Base-by-base conservation (phyloP, 2,329 filamentous ascomycete genomes). In the Amylocarpus encephaloides region DNA sequence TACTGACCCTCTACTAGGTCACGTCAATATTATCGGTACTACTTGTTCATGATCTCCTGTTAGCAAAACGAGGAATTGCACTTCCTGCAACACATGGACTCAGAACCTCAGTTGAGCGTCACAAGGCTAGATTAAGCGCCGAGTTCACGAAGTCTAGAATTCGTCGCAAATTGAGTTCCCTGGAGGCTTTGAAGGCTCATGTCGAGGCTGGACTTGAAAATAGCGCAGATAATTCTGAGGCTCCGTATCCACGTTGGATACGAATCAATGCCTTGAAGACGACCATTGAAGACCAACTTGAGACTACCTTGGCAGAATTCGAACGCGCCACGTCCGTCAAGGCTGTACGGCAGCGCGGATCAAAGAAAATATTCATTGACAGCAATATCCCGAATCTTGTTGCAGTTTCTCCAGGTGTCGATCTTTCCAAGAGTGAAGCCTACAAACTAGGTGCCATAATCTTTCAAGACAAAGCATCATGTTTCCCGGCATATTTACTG, bases 391-490 rank as follows among this genome's bases (percentile, higher is more conserved):
- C 91, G 0, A 83, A 93, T 60, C 74, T 98, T 3, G 67, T 98
- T 6, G 93, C 90, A 1, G 71, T 95, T 1, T 83, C 88, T 2
- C 80, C 85, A 0, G 76, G 78, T 1, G 74, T 78, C 34, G 87
- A 95, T 62, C 73, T 96, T 39, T 84, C 82, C 16, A 85, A 83
- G 54, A 84, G 81, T 6, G 69, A 77, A 12, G 85, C 89, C 0
- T 97, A 97, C 67, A 77, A 72, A 12, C 73, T 77, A 1, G 92
- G 92, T 1, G 78, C 82, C 42, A 80, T 97, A 47, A 95, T 97
- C 52, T 73, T 97, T 19, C 93, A 98, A 67, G 93, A 97, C 64
- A 97, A 96, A 68, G 92, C 93, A 0, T 96, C 91, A 0, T 98
- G 93, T 65, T 96, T 98, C 63, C 93, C 93, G 0, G 93, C 92